Conservation (phyloP, 2,329 filamentous ascomycete species). For the Blastomyces emzantsi region DNA sequence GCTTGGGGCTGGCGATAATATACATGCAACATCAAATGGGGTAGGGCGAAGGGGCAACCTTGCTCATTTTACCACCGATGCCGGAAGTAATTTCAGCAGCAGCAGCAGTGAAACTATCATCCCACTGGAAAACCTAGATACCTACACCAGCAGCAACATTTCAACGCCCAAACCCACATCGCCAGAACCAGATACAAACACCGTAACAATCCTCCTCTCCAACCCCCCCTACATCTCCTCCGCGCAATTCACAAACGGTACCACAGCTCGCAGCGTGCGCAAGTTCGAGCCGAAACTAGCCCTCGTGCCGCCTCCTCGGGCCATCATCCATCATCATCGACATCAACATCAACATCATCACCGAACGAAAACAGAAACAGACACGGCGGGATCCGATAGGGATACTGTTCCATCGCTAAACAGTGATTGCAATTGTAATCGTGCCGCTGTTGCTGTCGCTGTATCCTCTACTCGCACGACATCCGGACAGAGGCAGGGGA, state of each 20-base stretch:
- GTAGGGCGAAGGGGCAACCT: too few relatives aligned
- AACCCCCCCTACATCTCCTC: constrained; percentile 89
- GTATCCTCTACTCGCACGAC: background rate
- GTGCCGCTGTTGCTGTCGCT: too few relatives aligned
- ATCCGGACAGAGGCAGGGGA: background rate
- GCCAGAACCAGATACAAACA: constrained; percentile 29
- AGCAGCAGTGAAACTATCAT: too few relatives aligned
- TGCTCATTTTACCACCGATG: background rate
- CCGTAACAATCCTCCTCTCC: constrained; percentile 55
- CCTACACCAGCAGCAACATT: background rate
- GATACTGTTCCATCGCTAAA: background rate
- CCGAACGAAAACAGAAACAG: background rate
- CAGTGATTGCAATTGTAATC: too few relatives aligned
- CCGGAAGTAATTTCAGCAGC: too few relatives aligned
- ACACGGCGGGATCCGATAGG: background rate
- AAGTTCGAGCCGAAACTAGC: constrained; percentile 73
- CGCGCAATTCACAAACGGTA: constrained; percentile 46
- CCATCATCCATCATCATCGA: background rate
- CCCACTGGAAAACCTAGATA: too few relatives aligned
- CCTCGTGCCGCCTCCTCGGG: constrained; percentile 51
- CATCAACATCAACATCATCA: background rate
- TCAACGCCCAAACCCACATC: background rate
- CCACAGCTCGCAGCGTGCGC: constrained; percentile 65
- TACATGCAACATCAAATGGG: too few relatives aligned
- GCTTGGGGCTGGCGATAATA: background rate